phyloP scores from a whole-genome alignment of 805 yeast genomes.

The Debaryomyces maramus region DNA sequence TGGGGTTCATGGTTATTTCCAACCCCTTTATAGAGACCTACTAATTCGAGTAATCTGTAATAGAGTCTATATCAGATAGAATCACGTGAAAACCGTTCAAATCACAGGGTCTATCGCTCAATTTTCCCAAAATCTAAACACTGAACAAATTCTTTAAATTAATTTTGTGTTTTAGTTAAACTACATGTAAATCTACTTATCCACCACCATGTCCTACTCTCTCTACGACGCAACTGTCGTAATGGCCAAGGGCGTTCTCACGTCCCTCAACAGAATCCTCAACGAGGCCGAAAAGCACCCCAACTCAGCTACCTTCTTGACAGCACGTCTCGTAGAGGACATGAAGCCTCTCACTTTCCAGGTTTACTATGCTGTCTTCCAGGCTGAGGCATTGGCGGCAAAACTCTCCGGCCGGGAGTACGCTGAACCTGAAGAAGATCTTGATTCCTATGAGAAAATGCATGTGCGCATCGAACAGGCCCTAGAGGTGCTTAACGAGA shows the following conservation, averaged over 20 bases:
- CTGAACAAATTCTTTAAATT: too few relatives aligned
- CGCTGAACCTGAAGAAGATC: slow-evolving; percentile 6
- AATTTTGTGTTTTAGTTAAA: too few relatives aligned
- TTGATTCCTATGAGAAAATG: slow-evolving; percentile 6
- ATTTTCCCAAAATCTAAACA: too few relatives aligned
- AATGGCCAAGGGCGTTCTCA: slow-evolving; percentile 7
- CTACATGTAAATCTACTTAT: too few relatives aligned
- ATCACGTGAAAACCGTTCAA: too few relatives aligned
- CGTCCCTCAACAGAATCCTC: slow-evolving; percentile 5
- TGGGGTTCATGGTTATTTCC: too few relatives aligned
- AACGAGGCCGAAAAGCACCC: slow-evolving; percentile 2
- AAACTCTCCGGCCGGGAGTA: slow-evolving; percentile 2
- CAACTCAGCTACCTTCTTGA: slow-evolving; percentile 2
- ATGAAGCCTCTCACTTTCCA: slow-evolving; percentile 7
- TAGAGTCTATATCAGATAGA: too few relatives aligned
- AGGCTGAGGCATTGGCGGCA: slow-evolving; percentile 4
- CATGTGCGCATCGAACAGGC: slow-evolving; percentile 5
- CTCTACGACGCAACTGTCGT: slow-evolving; percentile 4
- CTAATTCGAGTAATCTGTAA: too few relatives aligned
- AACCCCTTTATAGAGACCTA: too few relatives aligned
- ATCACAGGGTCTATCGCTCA: too few relatives aligned
- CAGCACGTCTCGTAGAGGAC: slow-evolving; percentile 5
- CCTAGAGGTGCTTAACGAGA: slow-evolving; percentile 1
- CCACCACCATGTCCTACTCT: background rate
- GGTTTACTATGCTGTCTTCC: slow-evolving; percentile 6